Percentiles rank a stretch among this genome's conserved stretches.
Conservation (phyloP, 2,329 filamentous ascomycete genomes). For the Chrysoporthe cubensis region DNA sequence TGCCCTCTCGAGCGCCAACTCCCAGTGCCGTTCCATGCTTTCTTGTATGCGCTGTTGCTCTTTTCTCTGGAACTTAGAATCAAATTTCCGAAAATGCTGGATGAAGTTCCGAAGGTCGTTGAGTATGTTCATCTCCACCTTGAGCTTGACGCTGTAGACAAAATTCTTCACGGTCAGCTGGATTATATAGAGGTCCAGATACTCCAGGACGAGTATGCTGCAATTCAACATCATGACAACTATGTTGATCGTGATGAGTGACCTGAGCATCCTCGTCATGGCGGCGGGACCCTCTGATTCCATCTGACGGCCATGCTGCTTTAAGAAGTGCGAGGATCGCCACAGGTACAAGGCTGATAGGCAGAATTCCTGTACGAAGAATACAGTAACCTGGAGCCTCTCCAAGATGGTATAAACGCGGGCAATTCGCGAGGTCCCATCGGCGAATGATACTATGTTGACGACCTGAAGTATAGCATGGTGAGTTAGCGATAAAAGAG, state of each 20-base stretch:
- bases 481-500: neutral
- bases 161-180: conserved; percentile 47
- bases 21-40: conserved; percentile 23
- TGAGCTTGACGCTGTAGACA: conserved; percentile 51
- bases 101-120: conserved; percentile 39
- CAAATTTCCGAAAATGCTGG: conserved; percentile 11
- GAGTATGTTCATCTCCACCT: conserved; percentile 61
- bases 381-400: conserved; percentile 46
- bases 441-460: neutral
- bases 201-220: conserved; percentile 44
- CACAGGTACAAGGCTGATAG: conserved; percentile 56
- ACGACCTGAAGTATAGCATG: neutral
- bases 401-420: conserved; percentile 33
- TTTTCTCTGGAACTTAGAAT: conserved; percentile 6
- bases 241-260: conserved; percentile 47
- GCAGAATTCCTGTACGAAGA: conserved; percentile 49
- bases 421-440: conserved; percentile 33
- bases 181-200: conserved; percentile 44
- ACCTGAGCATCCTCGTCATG: conserved; percentile 13
- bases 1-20: conserved; percentile 18
- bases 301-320: conserved; percentile 41
- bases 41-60: conserved; percentile 15
- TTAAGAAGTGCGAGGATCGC: conserved; percentile 53
- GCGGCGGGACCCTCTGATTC: conserved; percentile 34
- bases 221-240: conserved; percentile 46